Conservation (phyloP, 352 stramenopile species). For the Phytophthora aleatoria region DNA sequence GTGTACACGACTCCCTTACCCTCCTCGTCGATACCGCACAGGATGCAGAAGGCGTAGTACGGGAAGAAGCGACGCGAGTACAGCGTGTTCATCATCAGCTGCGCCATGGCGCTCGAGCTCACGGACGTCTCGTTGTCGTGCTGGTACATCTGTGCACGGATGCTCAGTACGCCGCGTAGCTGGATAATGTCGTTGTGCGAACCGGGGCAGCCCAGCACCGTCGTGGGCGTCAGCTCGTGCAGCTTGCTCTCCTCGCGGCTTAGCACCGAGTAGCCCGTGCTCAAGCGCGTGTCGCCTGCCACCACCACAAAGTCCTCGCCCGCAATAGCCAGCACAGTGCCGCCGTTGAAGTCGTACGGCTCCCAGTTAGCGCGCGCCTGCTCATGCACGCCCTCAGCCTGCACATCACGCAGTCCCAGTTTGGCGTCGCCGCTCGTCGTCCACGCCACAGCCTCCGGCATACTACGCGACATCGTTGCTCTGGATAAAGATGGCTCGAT, state of each 20-base stretch:
- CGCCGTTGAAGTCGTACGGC: conserved; percentile 88
- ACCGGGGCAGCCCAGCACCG: conserved; percentile 75
- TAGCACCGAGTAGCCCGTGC: conserved; percentile 97
- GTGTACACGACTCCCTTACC: conserved; percentile 97
- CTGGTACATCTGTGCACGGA: conserved; percentile 87
- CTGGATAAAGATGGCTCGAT: conserved; percentile 7
- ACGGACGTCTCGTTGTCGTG: conserved; percentile 97
- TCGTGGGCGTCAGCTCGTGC: conserved; percentile 69
- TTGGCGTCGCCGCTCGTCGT: conserved; percentile 61
- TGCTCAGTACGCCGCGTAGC: conserved; percentile 77
- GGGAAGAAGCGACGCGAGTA: conserved; percentile 99
- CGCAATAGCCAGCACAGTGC: conserved; percentile 92
- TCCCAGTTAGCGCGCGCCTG: conserved; percentile 67
- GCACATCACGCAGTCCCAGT: conserved; percentile 41
- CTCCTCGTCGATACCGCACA: conserved; percentile 96
- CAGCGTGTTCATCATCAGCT: conserved; percentile 98
- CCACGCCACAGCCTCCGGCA: conserved; percentile 66
- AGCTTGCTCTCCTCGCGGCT: conserved; percentile 95
- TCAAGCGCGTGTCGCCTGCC: conserved; percentile 96
- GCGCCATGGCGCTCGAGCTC: conserved; percentile 91
- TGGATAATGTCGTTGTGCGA: conserved; percentile 90
- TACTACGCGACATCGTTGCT: conserved; percentile 32
- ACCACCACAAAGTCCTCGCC: conserved; percentile 97
- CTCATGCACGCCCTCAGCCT: conserved; percentile 40
- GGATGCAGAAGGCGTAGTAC: conserved; percentile 99